Evolutionary conservation across 2,329 filamentous ascomycete genomes (phyloP).

Genomic region (Arthrobotrys pseudoclavata): DNA sequence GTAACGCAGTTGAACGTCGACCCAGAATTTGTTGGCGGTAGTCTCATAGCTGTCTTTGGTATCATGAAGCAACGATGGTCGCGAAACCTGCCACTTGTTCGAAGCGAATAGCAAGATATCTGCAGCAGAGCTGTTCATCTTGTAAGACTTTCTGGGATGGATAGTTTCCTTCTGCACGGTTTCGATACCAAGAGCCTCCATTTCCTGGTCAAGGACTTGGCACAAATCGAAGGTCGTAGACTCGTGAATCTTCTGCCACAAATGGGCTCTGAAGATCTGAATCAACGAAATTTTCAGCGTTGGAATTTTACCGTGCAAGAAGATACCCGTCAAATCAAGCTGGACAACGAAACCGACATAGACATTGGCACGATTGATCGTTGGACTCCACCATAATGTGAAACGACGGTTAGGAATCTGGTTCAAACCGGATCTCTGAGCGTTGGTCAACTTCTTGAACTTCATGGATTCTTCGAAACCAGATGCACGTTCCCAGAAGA

Average conservation of each 20-base stretch:
- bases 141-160: conserved; percentile 98
- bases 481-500: conserved; percentile 84
- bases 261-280: conserved; percentile 98
- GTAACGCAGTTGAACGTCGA: conserved; percentile 95
- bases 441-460: conserved; percentile 98
- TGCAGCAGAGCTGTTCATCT: conserved; percentile 99
- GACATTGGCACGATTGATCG: conserved; percentile 94
- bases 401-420: conserved; percentile 99
- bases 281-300: conserved; percentile 98
- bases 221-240: conserved; percentile 88
- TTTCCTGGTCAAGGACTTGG: conserved; percentile 96
- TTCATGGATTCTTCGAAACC: conserved; percentile 77
- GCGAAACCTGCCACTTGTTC: conserved; percentile 98
- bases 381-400: conserved; percentile 96
- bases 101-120: conserved; percentile 97
- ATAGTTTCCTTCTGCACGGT: conserved; percentile 99
- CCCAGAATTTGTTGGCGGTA: conserved; percentile 99
- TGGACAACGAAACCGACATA: conserved; percentile 95
- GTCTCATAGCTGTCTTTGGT: conserved; percentile 95
- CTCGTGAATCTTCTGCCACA: conserved; percentile 99
- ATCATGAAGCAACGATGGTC: conserved; percentile 92
- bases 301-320: conserved; percentile 98
- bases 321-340: conserved; percentile 96
- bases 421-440: conserved; percentile 94
- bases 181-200: conserved; percentile 95